Percentiles rank a stretch among this genome's conserved stretches.
Conservation (phyloP, 179 eudicot species). For the Spergularia azorica region DNA sequence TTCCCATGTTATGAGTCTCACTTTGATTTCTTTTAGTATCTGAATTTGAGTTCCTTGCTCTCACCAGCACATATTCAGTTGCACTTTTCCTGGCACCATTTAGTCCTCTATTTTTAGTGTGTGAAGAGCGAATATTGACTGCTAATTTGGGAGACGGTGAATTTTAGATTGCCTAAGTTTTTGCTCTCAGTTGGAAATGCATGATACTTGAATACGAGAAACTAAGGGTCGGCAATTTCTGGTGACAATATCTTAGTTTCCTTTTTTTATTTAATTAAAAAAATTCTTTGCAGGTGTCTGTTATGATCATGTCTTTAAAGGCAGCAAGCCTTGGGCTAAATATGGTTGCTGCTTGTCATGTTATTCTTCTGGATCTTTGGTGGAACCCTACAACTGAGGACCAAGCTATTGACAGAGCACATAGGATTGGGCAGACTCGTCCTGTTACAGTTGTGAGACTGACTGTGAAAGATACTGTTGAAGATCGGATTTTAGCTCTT, state of each 20-base stretch:
- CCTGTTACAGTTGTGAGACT: slow-evolving; percentile 89
- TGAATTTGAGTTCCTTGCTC: not conserved
- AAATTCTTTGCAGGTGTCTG: slow-evolving; percentile 60
- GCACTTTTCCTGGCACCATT: not conserved
- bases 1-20: too few relatives aligned
- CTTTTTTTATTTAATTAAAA: not conserved
- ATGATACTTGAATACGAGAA: not conserved
- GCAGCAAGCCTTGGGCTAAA: slow-evolving; percentile 99
- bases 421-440: slow-evolving; percentile 96
- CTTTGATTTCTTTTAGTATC: not conserved
- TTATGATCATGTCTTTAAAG: slow-evolving; percentile 96
- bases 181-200: not conserved
- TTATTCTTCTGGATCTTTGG: slow-evolving; percentile 93
- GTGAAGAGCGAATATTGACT: not conserved
- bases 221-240: not conserved
- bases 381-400: slow-evolving; percentile 99
- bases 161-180: not conserved
- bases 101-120: not conserved
- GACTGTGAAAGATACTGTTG: slow-evolving; percentile 95
- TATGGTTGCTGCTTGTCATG: slow-evolving; percentile 98
- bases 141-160: not conserved
- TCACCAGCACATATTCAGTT: not conserved
- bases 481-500: slow-evolving; percentile 94
- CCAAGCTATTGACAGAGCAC: slow-evolving; percentile 98
- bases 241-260: not conserved